These are phyloP conservation scores for Coemansia sp. DNA, from an alignment of 192 early-diverging fungal species.

Conservation along the genomic window DNA sequence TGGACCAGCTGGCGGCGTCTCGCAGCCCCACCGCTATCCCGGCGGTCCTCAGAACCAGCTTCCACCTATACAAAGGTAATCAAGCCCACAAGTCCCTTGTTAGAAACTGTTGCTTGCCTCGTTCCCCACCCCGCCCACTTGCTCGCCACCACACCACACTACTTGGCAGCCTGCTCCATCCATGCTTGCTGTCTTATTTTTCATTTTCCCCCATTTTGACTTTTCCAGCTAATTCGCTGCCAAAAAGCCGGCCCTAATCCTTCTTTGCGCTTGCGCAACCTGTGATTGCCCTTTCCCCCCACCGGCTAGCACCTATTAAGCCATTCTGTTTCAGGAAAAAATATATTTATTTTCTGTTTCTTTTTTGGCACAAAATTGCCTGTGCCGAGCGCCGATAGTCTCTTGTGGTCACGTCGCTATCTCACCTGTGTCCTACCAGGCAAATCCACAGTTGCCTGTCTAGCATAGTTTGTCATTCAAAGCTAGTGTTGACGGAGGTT, in stretches of 20 bases:
- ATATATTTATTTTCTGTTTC: too few relatives aligned
- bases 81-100: neutral
- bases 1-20: neutral
- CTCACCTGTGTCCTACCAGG: too few relatives aligned
- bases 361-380: too few relatives aligned
- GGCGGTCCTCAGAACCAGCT: constrained; percentile 42
- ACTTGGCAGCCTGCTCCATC: neutral
- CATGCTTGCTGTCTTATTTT: constrained; percentile 2
- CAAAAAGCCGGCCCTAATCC: neutral
- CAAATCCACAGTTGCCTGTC: too few relatives aligned
- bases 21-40: constrained; percentile 16
- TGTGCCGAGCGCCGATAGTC: too few relatives aligned
- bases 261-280: neutral
- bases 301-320: neutral
- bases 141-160: neutral
- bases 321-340: neutral
- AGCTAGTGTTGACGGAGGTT: too few relatives aligned
- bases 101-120: neutral
- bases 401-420: too few relatives aligned
- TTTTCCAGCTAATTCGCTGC: neutral
- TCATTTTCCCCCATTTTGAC: neutral
- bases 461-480: too few relatives aligned
- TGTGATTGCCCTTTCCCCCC: neutral
- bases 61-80: constrained; percentile 54
- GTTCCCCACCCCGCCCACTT: neutral